Base-by-base conservation (phyloP, 2,329 filamentous ascomycete genomes). In the Fusarium sp. region DNA sequence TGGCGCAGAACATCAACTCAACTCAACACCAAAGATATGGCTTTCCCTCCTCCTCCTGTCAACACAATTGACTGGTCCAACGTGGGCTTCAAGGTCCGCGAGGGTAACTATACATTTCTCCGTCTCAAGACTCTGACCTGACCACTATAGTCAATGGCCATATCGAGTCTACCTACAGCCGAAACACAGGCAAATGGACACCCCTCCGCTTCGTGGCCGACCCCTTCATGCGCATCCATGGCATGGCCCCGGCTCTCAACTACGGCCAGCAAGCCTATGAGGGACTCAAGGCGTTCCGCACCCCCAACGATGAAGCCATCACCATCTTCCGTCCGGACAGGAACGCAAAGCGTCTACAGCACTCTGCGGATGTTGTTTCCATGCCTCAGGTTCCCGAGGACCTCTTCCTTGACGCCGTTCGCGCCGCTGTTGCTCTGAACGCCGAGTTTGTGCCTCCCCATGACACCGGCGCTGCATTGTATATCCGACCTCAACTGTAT, bases 191-290 rank as follows among this genome's bases (percentile, higher is more conserved):
- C 45, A 76, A 88, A 82, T 97, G 93, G 93, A 86, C 88, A 0
- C 76, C 87, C 13, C 92, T 92, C 23, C 80, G 84, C 63, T 96
- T 96, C 78, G 87, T 97, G 59, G 78, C 86, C 58, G 91, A 94
- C 70, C 94, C 94, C 7, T 93, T 84, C 80, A 86, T 98, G 69
- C 88, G 88, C 66, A 88, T 98, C 73, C 94, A 98, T 77, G 95
- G 94, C 76, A 95, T 99, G 91, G 89, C 93, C 0, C 93, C 95
- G 0, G 94, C 88, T 38, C 86, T 98, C 65, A 99, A 99, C 83
- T 99, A 99, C 76, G 93, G 94, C 55, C 93, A 97, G 74, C 95
- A 98, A 80, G 94, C 92, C 70, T 99, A 96, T 81, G 95, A 99
- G 76, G 95, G 95, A n/a, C 87, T 98, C 75, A 98, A 98, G 78